A percentile compares a stretch with the other conserved stretches of the same genome.
These are phyloP conservation scores for Yamadazyma dendronema DNA, from an alignment of 1,139 yeast species.

Conservation along the genomic window DNA sequence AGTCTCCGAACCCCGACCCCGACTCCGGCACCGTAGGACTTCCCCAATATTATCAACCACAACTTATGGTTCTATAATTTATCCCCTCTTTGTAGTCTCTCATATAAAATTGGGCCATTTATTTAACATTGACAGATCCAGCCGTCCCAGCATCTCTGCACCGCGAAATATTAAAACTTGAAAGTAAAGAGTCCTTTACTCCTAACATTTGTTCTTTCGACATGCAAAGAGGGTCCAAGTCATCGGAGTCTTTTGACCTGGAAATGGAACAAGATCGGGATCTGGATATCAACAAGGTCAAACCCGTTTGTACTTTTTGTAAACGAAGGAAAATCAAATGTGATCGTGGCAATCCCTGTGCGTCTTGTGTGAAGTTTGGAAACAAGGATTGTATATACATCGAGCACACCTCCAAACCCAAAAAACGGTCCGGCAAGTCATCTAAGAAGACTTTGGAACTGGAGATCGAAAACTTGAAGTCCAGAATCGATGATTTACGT, in stretches of 20 bases:
- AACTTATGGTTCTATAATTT: too few species aligned
- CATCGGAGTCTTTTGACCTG: too few species aligned
- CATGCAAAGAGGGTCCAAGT: too few species aligned
- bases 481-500: constrained; percentile 4
- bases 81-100: too few species aligned
- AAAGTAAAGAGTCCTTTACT: too few species aligned
- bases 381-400: constrained; percentile 14
- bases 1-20: too few species aligned
- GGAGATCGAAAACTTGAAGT: constrained; percentile 11
- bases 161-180: too few species aligned
- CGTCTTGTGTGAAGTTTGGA: constrained; percentile 24
- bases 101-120: too few species aligned
- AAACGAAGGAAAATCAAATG: constrained; percentile 41
- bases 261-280: neutral
- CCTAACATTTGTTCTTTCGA: too few species aligned
- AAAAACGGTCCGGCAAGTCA: constrained; percentile 6
- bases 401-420: constrained; percentile 9
- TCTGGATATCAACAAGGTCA: constrained; percentile 5
- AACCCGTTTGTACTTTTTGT: constrained; percentile 33
- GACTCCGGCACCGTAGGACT: neutral
- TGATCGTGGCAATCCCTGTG: constrained; percentile 29
- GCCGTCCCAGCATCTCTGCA: too few species aligned
- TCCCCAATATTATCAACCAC: too few species aligned
- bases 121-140: too few species aligned
- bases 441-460: constrained; percentile 10